phyloP scores from a whole-genome alignment of 495 filamentous ascomycete species.

The Viridothelium virens region DNA sequence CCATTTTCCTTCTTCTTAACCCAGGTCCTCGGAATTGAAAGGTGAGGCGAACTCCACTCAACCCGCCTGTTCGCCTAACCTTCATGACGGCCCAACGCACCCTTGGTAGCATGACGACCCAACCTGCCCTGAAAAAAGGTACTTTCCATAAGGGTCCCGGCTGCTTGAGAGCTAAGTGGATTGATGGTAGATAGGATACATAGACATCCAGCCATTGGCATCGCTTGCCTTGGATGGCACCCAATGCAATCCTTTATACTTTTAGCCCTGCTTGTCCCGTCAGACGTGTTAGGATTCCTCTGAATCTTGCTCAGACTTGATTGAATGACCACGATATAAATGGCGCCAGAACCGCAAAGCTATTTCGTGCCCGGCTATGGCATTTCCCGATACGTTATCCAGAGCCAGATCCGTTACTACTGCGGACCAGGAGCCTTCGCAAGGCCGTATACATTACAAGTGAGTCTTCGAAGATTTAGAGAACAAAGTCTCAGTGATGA shows the following conservation, averaged over 20 bases:
- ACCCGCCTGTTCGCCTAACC: neutral
- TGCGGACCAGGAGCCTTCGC: constrained; percentile 33
- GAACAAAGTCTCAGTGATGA: neutral
- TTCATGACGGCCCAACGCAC: neutral
- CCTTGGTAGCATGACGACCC: neutral
- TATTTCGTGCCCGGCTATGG: constrained; percentile 34
- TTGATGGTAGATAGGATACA: neutral
- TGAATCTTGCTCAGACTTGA: neutral
- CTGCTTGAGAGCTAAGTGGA: constrained; percentile 1
- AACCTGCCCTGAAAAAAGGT: neutral
- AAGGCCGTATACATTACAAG: constrained; percentile 30
- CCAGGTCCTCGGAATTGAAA: constrained; percentile 3
- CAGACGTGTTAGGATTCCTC: neutral
- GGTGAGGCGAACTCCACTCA: constrained; percentile 7
- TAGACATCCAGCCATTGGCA: neutral
- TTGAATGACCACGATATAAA: neutral
- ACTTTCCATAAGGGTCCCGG: neutral
- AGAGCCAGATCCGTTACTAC: constrained; percentile 32
- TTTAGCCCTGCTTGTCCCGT: neutral
- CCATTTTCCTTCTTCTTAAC: neutral
- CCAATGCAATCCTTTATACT: neutral
- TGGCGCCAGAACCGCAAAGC: constrained; percentile 14
- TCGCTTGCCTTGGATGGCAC: neutral
- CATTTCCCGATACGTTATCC: constrained; percentile 32
- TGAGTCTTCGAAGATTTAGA: constrained; percentile 13